Conservation (phyloP, 2,329 filamentous ascomycete genomes). For the Cordyceps farinosa region DNA sequence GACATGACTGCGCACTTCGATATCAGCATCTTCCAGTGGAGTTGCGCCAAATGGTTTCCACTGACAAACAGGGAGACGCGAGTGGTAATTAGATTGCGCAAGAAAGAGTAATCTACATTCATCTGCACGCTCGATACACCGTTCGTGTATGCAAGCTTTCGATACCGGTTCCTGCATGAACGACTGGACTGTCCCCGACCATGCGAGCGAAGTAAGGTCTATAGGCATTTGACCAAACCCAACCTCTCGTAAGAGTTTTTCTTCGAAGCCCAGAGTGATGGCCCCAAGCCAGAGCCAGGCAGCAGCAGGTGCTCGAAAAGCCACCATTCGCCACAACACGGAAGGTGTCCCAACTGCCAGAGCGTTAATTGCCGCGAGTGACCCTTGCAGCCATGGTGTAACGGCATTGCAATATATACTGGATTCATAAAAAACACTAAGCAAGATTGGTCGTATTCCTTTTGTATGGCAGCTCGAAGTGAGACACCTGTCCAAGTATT, state of each 20-base stretch:
- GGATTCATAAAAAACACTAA: constrained; percentile 28
- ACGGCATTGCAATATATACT: constrained; percentile 28
- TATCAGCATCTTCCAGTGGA: constrained; percentile 26
- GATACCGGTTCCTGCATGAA: constrained; percentile 28
- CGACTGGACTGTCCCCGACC: constrained; percentile 28
- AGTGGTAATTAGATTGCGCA: constrained; percentile 23
- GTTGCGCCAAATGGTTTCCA: constrained; percentile 32
- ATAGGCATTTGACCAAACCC: constrained; percentile 26
- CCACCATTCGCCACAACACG: constrained; percentile 26
- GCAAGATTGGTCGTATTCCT: constrained; percentile 26
- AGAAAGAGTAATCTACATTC: constrained; percentile 31
- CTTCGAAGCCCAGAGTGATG: constrained; percentile 23
- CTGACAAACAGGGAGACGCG: constrained; percentile 24
- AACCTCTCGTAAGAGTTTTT: constrained; percentile 22
- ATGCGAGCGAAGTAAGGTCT: constrained; percentile 27
- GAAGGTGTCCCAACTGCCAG: constrained; percentile 18
- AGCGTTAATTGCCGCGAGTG: constrained; percentile 25
- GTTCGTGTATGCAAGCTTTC: constrained; percentile 13
- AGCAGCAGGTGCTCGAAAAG: constrained; percentile 18
- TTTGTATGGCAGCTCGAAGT: constrained; percentile 25
- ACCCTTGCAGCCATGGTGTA: constrained; percentile 30
- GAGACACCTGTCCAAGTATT: constrained; percentile 23
- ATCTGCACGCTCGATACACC: constrained; percentile 25
- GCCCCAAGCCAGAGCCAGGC: constrained; percentile 27
- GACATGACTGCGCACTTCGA: constrained; percentile 29